Evolutionary conservation across 108 stramenopile species (phyloP).

Genomic region (Hondaea fermentalgiana): DNA sequence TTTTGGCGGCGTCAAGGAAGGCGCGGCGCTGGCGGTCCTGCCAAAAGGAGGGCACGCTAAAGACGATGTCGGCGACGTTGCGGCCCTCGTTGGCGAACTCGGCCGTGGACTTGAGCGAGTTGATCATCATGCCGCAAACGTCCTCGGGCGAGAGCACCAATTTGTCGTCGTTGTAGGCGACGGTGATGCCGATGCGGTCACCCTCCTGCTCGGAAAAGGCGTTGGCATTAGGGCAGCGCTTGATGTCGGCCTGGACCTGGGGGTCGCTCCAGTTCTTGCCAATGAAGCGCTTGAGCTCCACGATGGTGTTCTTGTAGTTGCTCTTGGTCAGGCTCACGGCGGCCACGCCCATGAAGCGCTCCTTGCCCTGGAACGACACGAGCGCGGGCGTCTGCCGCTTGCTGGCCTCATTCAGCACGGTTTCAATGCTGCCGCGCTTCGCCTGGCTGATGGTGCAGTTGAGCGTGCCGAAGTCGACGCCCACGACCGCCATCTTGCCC

Average conservation of each 20-base stretch:
- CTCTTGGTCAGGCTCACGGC: conserved; percentile 40
- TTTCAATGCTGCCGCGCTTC: conserved; percentile 88
- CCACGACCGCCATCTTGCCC: conserved; percentile 26
- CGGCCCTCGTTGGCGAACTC: conserved; percentile 47
- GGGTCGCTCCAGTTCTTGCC: conserved; percentile 79
- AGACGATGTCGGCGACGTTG: conserved; percentile 79
- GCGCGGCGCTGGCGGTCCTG: conserved; percentile 82
- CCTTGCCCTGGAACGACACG: conserved; percentile 42
- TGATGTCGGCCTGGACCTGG: conserved; percentile 75
- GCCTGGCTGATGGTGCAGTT: conserved; percentile 84
- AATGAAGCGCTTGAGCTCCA: conserved; percentile 77
- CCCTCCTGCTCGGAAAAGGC: conserved; percentile 52
- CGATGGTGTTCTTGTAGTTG: conserved; percentile 86
- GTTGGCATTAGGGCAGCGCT: conserved; percentile 53
- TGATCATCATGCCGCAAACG: conserved; percentile 79
- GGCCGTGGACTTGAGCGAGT: conserved; percentile 73
- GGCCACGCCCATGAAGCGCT: conserved; percentile 38
- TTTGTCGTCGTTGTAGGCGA: conserved; percentile 43
- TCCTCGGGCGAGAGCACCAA: conserved; percentile 68
- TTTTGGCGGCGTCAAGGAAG: conserved; percentile 74
- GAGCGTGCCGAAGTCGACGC: conserved; percentile 79
- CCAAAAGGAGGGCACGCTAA: conserved; percentile 88
- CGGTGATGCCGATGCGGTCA: conserved; percentile 56
- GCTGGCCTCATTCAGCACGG: conserved; percentile 91
- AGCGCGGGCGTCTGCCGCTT: conserved; percentile 74